A percentile compares a stretch with the other conserved stretches of the same genome.
phyloP scores from a whole-genome alignment of 1,139 yeast species.

The Hemisphaericaspora subhashii region DNA sequence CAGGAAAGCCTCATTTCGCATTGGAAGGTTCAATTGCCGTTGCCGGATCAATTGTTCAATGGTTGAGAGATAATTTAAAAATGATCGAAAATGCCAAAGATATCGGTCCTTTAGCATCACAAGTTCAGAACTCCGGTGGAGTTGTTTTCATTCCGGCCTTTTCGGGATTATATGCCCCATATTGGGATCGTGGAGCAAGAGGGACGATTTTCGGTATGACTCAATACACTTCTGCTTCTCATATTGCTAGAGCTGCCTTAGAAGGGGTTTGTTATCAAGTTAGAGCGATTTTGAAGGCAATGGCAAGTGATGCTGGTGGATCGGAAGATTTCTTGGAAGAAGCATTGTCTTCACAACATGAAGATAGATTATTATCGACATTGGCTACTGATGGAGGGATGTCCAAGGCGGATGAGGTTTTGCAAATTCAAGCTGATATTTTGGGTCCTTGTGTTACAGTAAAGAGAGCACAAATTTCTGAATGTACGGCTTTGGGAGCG shows the following conservation, averaged over 20 bases:
- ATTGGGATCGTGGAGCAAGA: constrained; percentile 92
- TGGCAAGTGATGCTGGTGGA: constrained; percentile 79
- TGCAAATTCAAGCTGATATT: constrained; percentile 93
- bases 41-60: constrained; percentile 92
- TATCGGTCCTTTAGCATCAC: constrained; percentile 86
- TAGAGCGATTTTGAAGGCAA: constrained; percentile 84
- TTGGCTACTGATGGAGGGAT: constrained; percentile 93
- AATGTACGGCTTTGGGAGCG: constrained; percentile 95
- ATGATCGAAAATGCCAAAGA: constrained; percentile 81
- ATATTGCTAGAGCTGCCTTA: constrained; percentile 89
- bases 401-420: constrained; percentile 88
- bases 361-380: constrained; percentile 49
- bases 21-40: constrained; percentile 95
- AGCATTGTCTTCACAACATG: constrained; percentile 42
- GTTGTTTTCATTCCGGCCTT: constrained; percentile 95
- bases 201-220: constrained; percentile 94
- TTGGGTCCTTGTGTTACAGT: constrained; percentile 85
- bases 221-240: constrained; percentile 82
- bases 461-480: constrained; percentile 76
- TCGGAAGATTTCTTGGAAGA: constrained; percentile 48
- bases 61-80: constrained; percentile 90
- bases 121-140: constrained; percentile 82
- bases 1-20: constrained; percentile 76
- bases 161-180: constrained; percentile 92
- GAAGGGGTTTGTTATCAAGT: constrained; percentile 97